Evolutionary conservation across 768 basidiomycete genomes (phyloP), one percentile per base, ranked within the genome.

Genomic region (Macrolepiota albuminosa): DNA sequence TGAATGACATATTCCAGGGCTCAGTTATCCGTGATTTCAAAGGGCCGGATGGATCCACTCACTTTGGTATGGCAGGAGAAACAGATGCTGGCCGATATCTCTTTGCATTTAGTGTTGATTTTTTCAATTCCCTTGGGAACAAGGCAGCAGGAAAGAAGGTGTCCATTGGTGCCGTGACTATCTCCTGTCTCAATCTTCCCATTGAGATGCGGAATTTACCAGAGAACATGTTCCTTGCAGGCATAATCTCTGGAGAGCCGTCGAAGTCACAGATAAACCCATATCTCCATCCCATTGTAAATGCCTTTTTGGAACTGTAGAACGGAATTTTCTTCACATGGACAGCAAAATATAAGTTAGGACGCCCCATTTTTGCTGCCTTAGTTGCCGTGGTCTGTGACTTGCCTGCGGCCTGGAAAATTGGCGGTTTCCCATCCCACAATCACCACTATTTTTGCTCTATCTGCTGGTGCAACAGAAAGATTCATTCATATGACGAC

Each of bases 181-280:
- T 78, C 50, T 66, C 68, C 2, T 76, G 75, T 57, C 57, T 76
- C 14, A 78, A 77, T 56, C 67, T 78, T 3, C 78, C 78, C 2
- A 61, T 64, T 6, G 14, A 39, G 6, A 14, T 39, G 0, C 14
- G 37, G 37, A 39, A 39, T 5, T 4, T 39, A n/a, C n/a, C n/a
- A n/a, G n/a, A n/a, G n/a, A n/a, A n/a, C n/a, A n/a, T n/a, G n/a
- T n/a, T n/a, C n/a, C 37, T 39, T 39, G 37, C 14, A 39, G 37
- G 37, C 0, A 39, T 39, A 13, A 39, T 39, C 3, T 39, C 37
- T 0, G 37, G 37, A 5, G 37, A 39, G 37, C 37, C 37, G 5
- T 39, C 37, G 0, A 39, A 0, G 5, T 4, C 68, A n/a, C 33
- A 61, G 10, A 64, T 71, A 29, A 72, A 74, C 45, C 63, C 64